These are phyloP conservation scores for Trypanosoma boissoni DNA, from an alignment of 208 protist genomes.

Conservation along the genomic window DNA sequence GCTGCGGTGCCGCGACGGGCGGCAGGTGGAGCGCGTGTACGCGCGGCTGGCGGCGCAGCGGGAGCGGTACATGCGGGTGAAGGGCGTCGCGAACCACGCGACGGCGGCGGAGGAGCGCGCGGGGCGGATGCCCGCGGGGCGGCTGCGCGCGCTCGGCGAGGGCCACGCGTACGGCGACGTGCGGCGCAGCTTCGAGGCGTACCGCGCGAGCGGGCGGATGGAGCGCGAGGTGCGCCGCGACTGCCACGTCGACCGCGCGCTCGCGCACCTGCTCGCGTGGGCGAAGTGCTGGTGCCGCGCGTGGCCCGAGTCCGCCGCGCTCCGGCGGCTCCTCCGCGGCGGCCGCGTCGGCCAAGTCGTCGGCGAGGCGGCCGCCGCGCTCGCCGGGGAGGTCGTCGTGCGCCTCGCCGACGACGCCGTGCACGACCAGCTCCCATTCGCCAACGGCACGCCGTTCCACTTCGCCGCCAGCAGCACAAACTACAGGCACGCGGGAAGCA, in stretches of 20 bases:
- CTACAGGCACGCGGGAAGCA: slow-evolving; percentile 23
- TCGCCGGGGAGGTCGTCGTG: slow-evolving; percentile 67
- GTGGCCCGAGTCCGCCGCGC: slow-evolving; percentile 29
- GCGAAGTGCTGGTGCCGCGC: slow-evolving; percentile 56
- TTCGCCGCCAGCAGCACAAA: slow-evolving; percentile 31
- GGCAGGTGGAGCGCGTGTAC: slow-evolving; percentile 61
- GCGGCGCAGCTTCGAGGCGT: slow-evolving; percentile 51
- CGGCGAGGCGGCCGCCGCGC: slow-evolving; percentile 57
- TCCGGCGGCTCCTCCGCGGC: slow-evolving; percentile 28
- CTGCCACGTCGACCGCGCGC: slow-evolving; percentile 57
- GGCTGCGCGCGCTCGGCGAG: slow-evolving; percentile 37
- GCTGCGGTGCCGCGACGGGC: slow-evolving; percentile 44
- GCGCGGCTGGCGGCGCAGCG: slow-evolving; percentile 34
- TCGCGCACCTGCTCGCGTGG: slow-evolving; percentile 67
- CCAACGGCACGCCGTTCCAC: slow-evolving; percentile 60
- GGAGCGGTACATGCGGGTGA: slow-evolving; percentile 44
- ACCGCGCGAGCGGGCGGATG: slow-evolving; percentile 57
- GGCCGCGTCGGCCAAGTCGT: slow-evolving; percentile 37
- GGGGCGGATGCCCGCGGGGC: slow-evolving; percentile 35
- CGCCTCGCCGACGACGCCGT: slow-evolving; percentile 68
- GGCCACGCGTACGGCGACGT: slow-evolving; percentile 51
- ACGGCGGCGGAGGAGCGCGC: slow-evolving; percentile 43
- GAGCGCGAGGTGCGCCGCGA: slow-evolving; percentile 59
- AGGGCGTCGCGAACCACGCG: slow-evolving; percentile 31
- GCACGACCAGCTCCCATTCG: slow-evolving; percentile 45